These are phyloP conservation scores for Eucalyptus regnans DNA, from an alignment of 345 rosid genomes.

Conservation along the genomic window DNA sequence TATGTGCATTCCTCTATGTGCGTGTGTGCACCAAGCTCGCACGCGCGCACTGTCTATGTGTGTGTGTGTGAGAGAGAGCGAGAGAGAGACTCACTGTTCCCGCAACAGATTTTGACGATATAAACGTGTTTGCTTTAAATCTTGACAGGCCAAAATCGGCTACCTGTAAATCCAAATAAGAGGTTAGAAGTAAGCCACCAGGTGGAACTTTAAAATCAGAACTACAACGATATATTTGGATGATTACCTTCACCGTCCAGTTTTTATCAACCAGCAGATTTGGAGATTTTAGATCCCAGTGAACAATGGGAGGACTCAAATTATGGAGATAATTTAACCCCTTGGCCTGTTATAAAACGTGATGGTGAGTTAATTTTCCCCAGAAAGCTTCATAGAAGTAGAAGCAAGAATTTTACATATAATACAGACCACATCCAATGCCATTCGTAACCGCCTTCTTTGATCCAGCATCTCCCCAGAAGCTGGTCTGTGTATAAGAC, in stretches of 20 bases:
- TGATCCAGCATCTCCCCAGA: slow-evolving; percentile 79
- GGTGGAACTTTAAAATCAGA: not conserved
- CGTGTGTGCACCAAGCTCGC: not conserved
- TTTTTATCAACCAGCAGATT: slow-evolving; percentile 92
- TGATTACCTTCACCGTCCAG: slow-evolving; percentile 84
- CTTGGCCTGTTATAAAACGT: slow-evolving; percentile 64
- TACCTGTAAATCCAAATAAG: slow-evolving; percentile 32
- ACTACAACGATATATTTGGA: not conserved
- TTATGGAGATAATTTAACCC: slow-evolving; percentile 93
- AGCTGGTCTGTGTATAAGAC: slow-evolving; percentile 81
- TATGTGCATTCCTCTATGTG: not conserved
- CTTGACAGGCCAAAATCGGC: slow-evolving; percentile 96
- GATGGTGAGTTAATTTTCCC: not conserved
- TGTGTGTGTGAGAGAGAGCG: not conserved
- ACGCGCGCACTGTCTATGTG: rapidly evolving
- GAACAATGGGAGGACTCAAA: slow-evolving; percentile 84
- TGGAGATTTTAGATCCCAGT: slow-evolving; percentile 97
- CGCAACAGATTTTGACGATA: slow-evolving; percentile 93
- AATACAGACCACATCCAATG: slow-evolving; percentile 68
- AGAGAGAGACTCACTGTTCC: slow-evolving; percentile 68
- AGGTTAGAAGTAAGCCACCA: not conserved
- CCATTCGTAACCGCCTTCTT: slow-evolving; percentile 86
- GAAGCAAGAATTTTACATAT: not conserved
- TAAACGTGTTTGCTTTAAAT: slow-evolving; percentile 80
- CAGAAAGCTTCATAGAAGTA: not conserved